These are phyloP conservation scores for Porphyra umbilicalis DNA, from an alignment of 31 red algal genomes.

Conservation along the genomic window DNA sequence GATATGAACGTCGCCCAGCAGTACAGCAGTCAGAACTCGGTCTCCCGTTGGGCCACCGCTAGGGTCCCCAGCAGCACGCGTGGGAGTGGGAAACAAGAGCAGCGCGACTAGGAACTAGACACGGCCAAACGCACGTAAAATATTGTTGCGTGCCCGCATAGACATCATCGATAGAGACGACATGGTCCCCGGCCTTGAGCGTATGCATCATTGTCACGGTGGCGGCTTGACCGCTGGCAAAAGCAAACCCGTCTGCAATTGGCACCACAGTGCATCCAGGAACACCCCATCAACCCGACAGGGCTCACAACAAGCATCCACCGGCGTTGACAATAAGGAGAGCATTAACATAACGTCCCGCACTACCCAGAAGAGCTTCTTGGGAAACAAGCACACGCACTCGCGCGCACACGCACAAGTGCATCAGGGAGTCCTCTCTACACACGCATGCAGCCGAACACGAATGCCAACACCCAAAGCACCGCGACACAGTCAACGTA, in stretches of 20 bases:
- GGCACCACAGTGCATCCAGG: background rate
- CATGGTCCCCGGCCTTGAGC: slow-evolving; percentile 44
- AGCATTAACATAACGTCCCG: background rate
- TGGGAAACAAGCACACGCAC: background rate
- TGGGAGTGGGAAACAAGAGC: too few relatives aligned
- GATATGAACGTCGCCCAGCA: background rate
- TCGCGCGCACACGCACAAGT: background rate
- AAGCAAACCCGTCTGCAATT: slow-evolving; percentile 6
- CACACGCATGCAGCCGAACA: background rate
- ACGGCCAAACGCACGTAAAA: slow-evolving; percentile 34
- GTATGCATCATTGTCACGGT: slow-evolving; percentile 32
- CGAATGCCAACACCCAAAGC: background rate
- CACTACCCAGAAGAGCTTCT: background rate
- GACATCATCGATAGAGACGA: slow-evolving; percentile 38
- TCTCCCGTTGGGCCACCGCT: too few relatives aligned
- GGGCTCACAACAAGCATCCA: background rate
- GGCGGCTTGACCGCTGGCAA: slow-evolving; percentile 31
- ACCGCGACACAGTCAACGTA: background rate
- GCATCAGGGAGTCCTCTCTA: background rate
- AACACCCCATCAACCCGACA: background rate
- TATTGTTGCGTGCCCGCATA: slow-evolving; percentile 57
- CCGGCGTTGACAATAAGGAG: too few relatives aligned
- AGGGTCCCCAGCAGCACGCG: too few relatives aligned
- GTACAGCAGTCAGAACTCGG: too few relatives aligned
- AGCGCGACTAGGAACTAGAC: too few relatives aligned